phyloP scores from a whole-genome alignment of 352 stramenopile species.

The Phytophthora rubi region DNA sequence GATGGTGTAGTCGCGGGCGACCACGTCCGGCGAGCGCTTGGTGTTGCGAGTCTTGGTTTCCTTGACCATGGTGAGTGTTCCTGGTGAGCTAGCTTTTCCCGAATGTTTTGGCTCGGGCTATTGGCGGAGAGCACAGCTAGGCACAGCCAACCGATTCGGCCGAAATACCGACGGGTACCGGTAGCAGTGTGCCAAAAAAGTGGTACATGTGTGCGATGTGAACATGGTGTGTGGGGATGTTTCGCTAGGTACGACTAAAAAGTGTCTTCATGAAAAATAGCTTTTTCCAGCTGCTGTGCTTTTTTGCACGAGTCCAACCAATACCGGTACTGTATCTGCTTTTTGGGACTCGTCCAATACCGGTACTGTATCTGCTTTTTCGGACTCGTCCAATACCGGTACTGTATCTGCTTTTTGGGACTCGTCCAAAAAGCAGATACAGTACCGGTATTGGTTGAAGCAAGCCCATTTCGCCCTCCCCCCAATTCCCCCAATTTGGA shows the following conservation, averaged over 20 bases:
- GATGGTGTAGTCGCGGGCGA: conserved; percentile 99
- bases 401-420: too few relatives aligned
- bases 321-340: too few relatives aligned
- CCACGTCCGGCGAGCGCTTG: conserved; percentile 92
- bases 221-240: not conserved
- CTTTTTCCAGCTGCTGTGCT: too few relatives aligned
- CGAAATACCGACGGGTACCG: conserved; percentile 14
- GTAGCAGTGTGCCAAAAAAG: conserved; percentile 4
- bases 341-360: too few relatives aligned
- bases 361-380: too few relatives aligned
- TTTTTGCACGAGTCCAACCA: too few relatives aligned
- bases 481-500: too few relatives aligned
- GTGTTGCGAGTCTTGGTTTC: conserved; percentile 88
- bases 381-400: too few relatives aligned
- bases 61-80: conserved; percentile 81
- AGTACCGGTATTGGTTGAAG: too few relatives aligned
- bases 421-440: too few relatives aligned
- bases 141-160: conserved; percentile 43
- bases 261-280: too few relatives aligned
- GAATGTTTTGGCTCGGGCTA: conserved; percentile 22
- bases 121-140: conserved; percentile 10
- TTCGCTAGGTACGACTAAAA: conserved; percentile 1
- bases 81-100: conserved; percentile 56
- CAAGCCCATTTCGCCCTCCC: too few relatives aligned
- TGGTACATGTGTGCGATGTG: not conserved